A percentile compares a stretch with the other conserved stretches of the same genome.
These are phyloP conservation scores for Rutstroemia sp. DNA, from an alignment of 2,329 filamentous ascomycete genomes.

Conservation along the genomic window DNA sequence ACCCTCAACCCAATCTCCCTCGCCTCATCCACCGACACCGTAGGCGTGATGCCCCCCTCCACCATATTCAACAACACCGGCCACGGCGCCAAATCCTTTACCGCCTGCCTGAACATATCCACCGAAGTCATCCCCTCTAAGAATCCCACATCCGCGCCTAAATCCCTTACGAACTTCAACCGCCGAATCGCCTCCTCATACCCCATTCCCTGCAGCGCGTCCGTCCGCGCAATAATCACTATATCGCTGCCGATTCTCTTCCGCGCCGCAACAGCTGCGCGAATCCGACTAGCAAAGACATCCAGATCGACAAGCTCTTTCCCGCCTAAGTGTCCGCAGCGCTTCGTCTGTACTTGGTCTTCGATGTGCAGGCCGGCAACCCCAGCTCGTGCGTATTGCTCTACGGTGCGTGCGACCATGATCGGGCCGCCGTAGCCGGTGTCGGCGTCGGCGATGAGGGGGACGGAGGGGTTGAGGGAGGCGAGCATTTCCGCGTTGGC, in stretches of 20 bases:
- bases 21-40: conserved; percentile 44
- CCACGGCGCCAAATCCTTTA: neutral
- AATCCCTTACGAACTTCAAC: conserved; percentile 42
- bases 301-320: conserved; percentile 43
- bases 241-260: conserved; percentile 39
- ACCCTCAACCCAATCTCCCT: conserved; percentile 48
- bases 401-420: conserved; percentile 33
- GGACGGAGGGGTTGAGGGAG: conserved; percentile 39
- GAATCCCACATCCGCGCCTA: conserved; percentile 52
- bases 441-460: conserved; percentile 44
- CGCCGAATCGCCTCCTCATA: conserved; percentile 48
- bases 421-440: conserved; percentile 43
- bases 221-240: conserved; percentile 57
- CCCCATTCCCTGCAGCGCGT: conserved; percentile 49
- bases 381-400: conserved; percentile 36
- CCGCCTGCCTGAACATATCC: conserved; percentile 36
- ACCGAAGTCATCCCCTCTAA: conserved; percentile 49
- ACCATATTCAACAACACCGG: conserved; percentile 52
- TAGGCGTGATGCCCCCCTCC: conserved; percentile 46
- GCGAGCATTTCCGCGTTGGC: conserved; percentile 47
- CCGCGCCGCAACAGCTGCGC: conserved; percentile 45
- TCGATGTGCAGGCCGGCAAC: conserved; percentile 56
- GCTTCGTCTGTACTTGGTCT: conserved; percentile 56
- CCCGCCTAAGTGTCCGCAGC: conserved; percentile 55
- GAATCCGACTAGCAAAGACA: conserved; percentile 42